Conservation (phyloP, 129 eudicot species). For the Escallonia herrerae region DNA sequence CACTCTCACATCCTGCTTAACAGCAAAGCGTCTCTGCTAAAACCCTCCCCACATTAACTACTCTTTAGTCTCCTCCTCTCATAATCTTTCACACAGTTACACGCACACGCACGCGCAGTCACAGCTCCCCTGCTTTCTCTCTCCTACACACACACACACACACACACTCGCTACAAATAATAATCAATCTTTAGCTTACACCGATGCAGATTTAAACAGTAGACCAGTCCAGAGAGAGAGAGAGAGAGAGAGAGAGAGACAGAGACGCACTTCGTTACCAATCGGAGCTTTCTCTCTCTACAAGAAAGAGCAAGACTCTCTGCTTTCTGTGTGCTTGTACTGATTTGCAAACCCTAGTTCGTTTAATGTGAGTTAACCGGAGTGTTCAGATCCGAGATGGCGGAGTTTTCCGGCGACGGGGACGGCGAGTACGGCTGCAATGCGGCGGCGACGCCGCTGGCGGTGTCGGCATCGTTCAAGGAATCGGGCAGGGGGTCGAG, state of each 20-base stretch:
- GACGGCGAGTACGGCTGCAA: conserved; percentile 48
- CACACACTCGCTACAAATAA: neutral
- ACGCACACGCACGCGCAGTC: neutral
- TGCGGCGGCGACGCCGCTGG: conserved; percentile 37
- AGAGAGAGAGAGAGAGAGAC: conserved; percentile 1
- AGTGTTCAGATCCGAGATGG: conserved; percentile 63
- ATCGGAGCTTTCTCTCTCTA: conserved; percentile 8
- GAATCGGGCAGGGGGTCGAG: conserved; percentile 50
- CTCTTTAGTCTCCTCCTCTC: neutral
- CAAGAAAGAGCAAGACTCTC: too few relatives aligned
- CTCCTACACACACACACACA: conserved; percentile 1
- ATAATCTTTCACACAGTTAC: too few relatives aligned
- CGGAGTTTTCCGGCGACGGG: conserved; percentile 53
- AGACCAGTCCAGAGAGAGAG: conserved; percentile 3
- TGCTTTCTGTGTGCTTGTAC: conserved; percentile 1
- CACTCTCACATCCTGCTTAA: conserved; percentile 10
- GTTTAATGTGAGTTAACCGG: conserved; percentile 34
- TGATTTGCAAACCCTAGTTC: conserved; percentile 28
- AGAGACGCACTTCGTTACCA: conserved; percentile 11
- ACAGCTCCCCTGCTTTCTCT: neutral
- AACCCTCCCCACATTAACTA: neutral
- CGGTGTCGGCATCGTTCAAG: conserved; percentile 51
- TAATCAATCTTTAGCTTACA: conserved; percentile 15
- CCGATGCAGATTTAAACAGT: conserved; percentile 37
- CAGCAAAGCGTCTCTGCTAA: conserved; percentile 14